Percentiles rank a stretch among this genome's conserved stretches.
Evolutionary conservation across 768 basidiomycete species (phyloP).

Genomic region (Naganishia vaughanmartiniae): DNA sequence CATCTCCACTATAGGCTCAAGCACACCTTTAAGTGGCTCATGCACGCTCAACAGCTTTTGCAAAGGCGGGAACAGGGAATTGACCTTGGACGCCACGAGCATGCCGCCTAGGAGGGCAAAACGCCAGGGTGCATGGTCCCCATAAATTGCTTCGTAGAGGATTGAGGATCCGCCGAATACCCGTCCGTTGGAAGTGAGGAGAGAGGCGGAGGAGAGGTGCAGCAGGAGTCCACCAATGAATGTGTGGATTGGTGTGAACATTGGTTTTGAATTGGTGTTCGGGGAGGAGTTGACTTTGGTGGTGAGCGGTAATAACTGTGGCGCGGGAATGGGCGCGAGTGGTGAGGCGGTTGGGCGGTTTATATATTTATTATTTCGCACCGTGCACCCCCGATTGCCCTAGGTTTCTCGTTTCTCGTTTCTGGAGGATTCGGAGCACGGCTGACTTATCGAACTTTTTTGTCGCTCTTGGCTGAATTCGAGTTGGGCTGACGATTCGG

Average conservation of each 20-base stretch:
- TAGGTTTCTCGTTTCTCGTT: too few species aligned
- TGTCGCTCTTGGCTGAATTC: not conserved
- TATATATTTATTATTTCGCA: too few species aligned
- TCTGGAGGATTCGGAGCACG: not conserved
- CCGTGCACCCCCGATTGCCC: too few species aligned
- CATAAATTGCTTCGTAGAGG: conserved; percentile 42
- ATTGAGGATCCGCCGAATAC: conserved; percentile 51
- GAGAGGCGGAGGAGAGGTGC: conserved; percentile 43
- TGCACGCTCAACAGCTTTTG: not conserved
- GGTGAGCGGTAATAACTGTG: not conserved
- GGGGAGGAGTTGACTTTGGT: not conserved
- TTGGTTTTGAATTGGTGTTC: not conserved
- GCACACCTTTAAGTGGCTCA: conserved; percentile 30
- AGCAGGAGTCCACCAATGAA: conserved; percentile 49
- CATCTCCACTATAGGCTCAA: conserved; percentile 15
- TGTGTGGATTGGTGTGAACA: conserved; percentile 49
- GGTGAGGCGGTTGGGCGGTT: too few species aligned
- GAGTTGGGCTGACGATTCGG: too few species aligned
- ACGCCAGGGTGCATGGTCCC: conserved; percentile 37
- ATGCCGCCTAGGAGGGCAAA: conserved; percentile 38
- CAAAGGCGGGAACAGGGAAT: conserved; percentile 16
- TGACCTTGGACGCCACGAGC: conserved; percentile 34
- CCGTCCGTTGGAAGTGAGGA: conserved; percentile 47
- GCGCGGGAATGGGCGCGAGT: not conserved
- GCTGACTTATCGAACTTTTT: not conserved